Percentiles rank a stretch among this genome's conserved stretches.
phyloP scores from a whole-genome alignment of 768 basidiomycete species.

The Pilatotrama ljubarskyi region DNA sequence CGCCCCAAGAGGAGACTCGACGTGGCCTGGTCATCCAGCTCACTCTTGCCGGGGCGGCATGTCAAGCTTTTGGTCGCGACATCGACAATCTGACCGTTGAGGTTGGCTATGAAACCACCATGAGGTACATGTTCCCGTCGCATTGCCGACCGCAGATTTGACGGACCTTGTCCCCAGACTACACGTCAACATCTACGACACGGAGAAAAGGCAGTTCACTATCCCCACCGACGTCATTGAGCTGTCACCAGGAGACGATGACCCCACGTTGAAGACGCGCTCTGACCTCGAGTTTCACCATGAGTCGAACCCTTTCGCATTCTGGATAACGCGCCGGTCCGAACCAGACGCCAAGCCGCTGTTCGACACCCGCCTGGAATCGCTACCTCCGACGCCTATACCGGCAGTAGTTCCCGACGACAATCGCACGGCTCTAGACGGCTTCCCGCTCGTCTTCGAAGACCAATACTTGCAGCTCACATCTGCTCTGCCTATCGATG shows the following conservation, averaged over 20 bases:
- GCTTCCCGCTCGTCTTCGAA: slow-evolving; percentile 74
- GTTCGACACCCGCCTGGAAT: slow-evolving; percentile 68
- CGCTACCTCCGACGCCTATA: slow-evolving; percentile 61
- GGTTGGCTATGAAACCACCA: slow-evolving; percentile 60
- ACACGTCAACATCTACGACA: slow-evolving; percentile 69
- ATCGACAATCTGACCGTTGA: slow-evolving; percentile 58
- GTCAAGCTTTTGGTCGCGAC: slow-evolving; percentile 67
- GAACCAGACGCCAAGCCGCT: slow-evolving; percentile 54
- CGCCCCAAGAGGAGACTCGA: slow-evolving; percentile 41
- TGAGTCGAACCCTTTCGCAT: slow-evolving; percentile 64
- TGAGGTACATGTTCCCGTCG: slow-evolving; percentile 40
- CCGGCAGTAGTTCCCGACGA: slow-evolving; percentile 53
- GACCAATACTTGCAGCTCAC: slow-evolving; percentile 78
- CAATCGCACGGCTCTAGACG: slow-evolving; percentile 56
- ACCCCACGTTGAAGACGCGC: slow-evolving; percentile 25
- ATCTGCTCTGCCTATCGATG: slow-evolving; percentile 60
- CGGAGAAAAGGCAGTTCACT: slow-evolving; percentile 60
- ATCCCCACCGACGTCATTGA: slow-evolving; percentile 56
- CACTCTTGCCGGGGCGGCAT: slow-evolving; percentile 53
- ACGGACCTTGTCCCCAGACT: slow-evolving; percentile 55
- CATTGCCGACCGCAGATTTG: background rate
- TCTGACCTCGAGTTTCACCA: slow-evolving; percentile 75
- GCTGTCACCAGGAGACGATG: slow-evolving; percentile 32
- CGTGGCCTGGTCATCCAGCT: slow-evolving; percentile 58
- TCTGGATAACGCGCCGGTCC: slow-evolving; percentile 76